phyloP scores from a whole-genome alignment of 495 filamentous ascomycete genomes.

The Lasiosphaeria ovina region DNA sequence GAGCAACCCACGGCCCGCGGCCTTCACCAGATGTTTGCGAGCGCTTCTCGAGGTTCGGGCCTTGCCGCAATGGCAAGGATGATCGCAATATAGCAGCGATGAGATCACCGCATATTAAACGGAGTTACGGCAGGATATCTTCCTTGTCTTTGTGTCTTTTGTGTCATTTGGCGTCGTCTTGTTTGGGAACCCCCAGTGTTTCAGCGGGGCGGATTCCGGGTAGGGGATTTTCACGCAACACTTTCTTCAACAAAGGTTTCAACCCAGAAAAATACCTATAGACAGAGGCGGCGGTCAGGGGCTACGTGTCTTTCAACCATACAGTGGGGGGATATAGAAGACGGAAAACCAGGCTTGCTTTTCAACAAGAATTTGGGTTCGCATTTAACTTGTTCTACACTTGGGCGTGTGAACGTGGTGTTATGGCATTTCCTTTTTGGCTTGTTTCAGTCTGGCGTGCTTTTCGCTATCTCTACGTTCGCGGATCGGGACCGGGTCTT shows the following conservation, averaged over 20 bases:
- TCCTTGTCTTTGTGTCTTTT: background rate
- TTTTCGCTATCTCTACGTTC: too few relatives aligned
- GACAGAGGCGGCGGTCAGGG: background rate
- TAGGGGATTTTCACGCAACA: background rate
- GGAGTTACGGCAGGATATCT: too few relatives aligned
- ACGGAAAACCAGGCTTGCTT: background rate
- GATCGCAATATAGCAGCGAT: too few relatives aligned
- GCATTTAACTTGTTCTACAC: background rate
- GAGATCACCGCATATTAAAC: too few relatives aligned
- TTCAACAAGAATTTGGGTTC: slow-evolving; percentile 13
- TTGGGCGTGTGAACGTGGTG: slow-evolving; percentile 1
- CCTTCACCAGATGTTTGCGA: too few relatives aligned
- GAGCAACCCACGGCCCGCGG: background rate
- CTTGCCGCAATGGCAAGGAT: too few relatives aligned
- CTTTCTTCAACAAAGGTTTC: slow-evolving; percentile 10
- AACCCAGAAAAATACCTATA: background rate
- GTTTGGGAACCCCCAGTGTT: background rate
- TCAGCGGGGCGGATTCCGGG: background rate
- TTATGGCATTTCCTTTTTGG: too few relatives aligned
- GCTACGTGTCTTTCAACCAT: slow-evolving; percentile 4
- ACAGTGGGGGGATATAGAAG: background rate
- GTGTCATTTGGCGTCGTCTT: background rate
- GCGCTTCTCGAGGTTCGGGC: too few relatives aligned
- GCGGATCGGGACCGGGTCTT: too few relatives aligned
- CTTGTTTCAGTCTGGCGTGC: too few relatives aligned